Evolutionary conservation across 2,329 filamentous ascomycete genomes (phyloP).

Genomic region (Xylaria polymorpha): DNA sequence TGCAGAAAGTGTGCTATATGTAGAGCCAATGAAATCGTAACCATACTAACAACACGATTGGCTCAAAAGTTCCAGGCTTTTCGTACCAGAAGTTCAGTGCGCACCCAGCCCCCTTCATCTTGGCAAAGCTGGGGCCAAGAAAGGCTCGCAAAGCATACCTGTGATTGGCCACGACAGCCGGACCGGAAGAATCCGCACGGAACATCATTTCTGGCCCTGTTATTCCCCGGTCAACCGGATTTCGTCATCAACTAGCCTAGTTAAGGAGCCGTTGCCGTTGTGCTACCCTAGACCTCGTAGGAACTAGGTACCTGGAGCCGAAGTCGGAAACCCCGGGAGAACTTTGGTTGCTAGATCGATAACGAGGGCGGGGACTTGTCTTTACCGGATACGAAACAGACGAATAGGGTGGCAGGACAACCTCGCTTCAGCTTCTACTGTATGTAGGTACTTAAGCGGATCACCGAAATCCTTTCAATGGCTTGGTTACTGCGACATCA

Average conservation of each 20-base stretch:
- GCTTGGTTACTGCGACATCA: conserved; percentile 26
- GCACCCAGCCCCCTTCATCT: conserved; percentile 19
- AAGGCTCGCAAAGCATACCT: background rate
- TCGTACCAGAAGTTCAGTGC: conserved; percentile 7
- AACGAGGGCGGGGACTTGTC: conserved; percentile 12
- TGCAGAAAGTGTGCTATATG: conserved; percentile 7
- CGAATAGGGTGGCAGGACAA: conserved; percentile 18
- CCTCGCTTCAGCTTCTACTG: conserved; percentile 12
- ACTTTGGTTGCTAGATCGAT: conserved; percentile 3
- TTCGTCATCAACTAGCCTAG: conserved; percentile 27
- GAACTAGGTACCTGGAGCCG: conserved; percentile 15
- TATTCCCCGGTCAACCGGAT: conserved; percentile 21
- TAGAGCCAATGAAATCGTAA: conserved; percentile 28
- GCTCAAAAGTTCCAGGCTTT: conserved; percentile 8
- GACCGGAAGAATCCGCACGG: conserved; percentile 34
- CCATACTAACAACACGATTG: conserved; percentile 22
- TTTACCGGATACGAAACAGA: conserved; percentile 10
- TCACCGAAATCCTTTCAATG: conserved; percentile 22
- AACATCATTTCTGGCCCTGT: conserved; percentile 20
- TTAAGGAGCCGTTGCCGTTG: conserved; percentile 12
- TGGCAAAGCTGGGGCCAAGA: conserved; percentile 30
- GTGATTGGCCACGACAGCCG: conserved; percentile 29
- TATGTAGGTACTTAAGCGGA: background rate
- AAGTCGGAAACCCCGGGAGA: conserved; percentile 24
- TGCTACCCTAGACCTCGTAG: background rate